Base-by-base conservation (phyloP, 2,329 filamentous ascomycete genomes). In the Zymoseptoria pseudotritici region DNA sequence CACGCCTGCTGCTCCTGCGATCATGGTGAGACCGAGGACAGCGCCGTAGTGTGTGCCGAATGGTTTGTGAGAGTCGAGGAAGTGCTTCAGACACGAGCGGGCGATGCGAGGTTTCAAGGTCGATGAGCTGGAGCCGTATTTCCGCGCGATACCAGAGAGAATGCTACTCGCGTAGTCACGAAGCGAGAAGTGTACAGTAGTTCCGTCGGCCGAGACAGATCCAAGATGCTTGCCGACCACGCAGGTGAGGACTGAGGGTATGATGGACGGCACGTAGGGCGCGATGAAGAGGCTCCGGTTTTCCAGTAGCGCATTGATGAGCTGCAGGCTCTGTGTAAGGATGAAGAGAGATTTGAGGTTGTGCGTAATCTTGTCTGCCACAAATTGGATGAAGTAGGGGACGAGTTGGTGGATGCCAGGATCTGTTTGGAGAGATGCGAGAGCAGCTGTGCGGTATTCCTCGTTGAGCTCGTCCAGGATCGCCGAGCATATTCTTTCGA, bases 371-470 rank as follows among this genome's bases (percentile, higher is more conserved):
- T 96, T 94, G 73, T 97, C 93, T 20, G 91, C 88, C 69, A 97
- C 89, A 74, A 96, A 97, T 73, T 95, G 91, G 61, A 96, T 88
- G 69, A 97, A 97, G 76, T 99, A 99, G 0, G 94, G 94, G 26
- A 96, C 86, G 9, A 99, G 84, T 75, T 99, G 94, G 73, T 99
- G 94, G 49, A 97, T 83, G 46, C 93, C 93, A 0, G 94, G 91
- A 71, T 99, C 94, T 59, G 91, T 89, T 55, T 88, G 83, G 22
- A 99, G 84, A 24, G 90, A 95, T 56, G 90, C 88, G 36, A 97
- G 82, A 0, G 91, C 94, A 0, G 94, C 91, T 55, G 88, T 85
- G 57, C 93, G 88, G 71, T 96, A 86, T 64, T 95, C 89, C 64
- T 96, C 91, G 13, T 90, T 90, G 56, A 86, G 87, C 66, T 95